Evolutionary conservation across 352 stramenopile genomes (phyloP).

Genomic region (Pythium aristosporum): DNA sequence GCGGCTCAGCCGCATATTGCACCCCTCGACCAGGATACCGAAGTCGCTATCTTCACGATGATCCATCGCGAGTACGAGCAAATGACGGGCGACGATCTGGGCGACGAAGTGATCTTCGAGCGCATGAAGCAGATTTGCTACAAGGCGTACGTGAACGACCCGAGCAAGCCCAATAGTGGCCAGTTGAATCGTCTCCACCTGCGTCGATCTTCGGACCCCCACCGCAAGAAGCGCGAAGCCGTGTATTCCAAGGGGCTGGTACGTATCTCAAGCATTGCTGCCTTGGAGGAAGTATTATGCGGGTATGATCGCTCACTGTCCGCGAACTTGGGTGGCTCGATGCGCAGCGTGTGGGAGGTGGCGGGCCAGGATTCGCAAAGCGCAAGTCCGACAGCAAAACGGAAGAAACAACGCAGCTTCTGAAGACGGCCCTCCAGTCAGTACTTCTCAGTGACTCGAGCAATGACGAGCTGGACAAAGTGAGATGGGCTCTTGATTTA

Average conservation of each 20-base stretch:
- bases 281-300: background rate
- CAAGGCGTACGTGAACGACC: conserved; percentile 42
- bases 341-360: conserved; percentile 31
- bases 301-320: background rate
- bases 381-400: conserved; percentile 67
- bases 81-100: conserved; percentile 50
- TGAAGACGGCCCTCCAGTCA: conserved; percentile 58
- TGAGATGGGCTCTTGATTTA: conserved; percentile 11
- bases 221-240: conserved; percentile 70
- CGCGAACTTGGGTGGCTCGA: background rate
- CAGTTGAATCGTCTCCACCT: conserved; percentile 39
- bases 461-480: conserved; percentile 66
- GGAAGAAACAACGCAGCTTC: conserved; percentile 38
- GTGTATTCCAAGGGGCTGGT: conserved; percentile 75
- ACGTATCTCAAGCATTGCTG: background rate
- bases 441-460: conserved; percentile 65
- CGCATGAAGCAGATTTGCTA: conserved; percentile 69
- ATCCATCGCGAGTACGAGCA: conserved; percentile 67
- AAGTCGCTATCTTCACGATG: conserved; percentile 51
- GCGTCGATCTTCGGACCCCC: conserved; percentile 48
- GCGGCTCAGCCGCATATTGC: conserved; percentile 20
- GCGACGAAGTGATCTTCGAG: conserved; percentile 74
- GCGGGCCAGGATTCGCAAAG: conserved; percentile 5
- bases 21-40: conserved; percentile 24
- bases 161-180: conserved; percentile 27